Base-by-base conservation (phyloP, 2,329 filamentous ascomycete species). In the Fusarium sp. region DNA sequence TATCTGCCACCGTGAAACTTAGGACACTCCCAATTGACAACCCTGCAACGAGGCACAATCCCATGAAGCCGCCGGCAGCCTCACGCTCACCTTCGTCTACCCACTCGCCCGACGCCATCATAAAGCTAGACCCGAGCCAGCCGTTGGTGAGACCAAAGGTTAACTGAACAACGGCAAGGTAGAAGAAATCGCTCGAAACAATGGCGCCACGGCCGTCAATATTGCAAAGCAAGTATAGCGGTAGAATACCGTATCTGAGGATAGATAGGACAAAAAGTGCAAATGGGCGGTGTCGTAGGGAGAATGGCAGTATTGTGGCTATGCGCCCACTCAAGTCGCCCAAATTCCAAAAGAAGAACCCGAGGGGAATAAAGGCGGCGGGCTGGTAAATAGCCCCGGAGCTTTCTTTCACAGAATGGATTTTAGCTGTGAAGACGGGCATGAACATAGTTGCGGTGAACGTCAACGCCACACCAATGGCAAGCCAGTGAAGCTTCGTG, bases 51-150 rank as follows among this genome's bases (percentile, higher is more conserved):
- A 98, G 86, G 77, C 91, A 93, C 67, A 97, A 78, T 5, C 92
- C 91, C 96, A 99, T 98, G 77, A 98, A 98, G 2, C 92, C 93
- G 46, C 95, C 96, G 0, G 94, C 90, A 7, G 93, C 94, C 81
- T 97, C 94, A 33, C 92, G 85, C 82, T 99, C 95, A 11, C 90
- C 88, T 3, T 90, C 87, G 6, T 90, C 90, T 1, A 98, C 94
- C 87, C 90, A 95, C 70, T 92, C 88, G 1, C 87, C 88, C 1
- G 94, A 91, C 1, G 91, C 91, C 88, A 98, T 97, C 94, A 99
- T 98, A 78, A 92, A 93, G 71, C 87, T 91, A 57, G 92, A 93
- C 30, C 92, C 91, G 15, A 99, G 79, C 84, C 92, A 98, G 2
- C 96, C 96, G 76, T 95, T 98, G 11, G 89, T 92, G 37, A 94